A percentile compares a stretch with the other conserved stretches of the same genome.
Evolutionary conservation across 345 rosid genomes (phyloP).

Genomic region (Ricinus communis): DNA sequence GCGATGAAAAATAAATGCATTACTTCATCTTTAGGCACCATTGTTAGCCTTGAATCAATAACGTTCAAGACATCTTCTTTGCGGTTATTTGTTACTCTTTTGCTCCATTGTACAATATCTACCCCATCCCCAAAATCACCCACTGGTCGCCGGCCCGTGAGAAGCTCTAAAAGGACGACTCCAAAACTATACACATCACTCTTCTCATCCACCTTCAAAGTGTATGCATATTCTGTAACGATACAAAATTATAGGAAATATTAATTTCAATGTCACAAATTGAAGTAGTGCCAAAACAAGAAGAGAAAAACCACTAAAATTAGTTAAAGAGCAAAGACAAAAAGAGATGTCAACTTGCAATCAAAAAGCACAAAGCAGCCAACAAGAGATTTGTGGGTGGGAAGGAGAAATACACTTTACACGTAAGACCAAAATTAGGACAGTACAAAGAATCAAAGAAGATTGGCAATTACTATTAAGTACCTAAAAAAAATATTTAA

Average conservation of each 20-base stretch:
- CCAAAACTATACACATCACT: constrained; percentile 95
- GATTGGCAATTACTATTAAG: too few relatives aligned
- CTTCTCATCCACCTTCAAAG: constrained; percentile 79
- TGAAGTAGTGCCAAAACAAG: neutral
- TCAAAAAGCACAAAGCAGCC: neutral
- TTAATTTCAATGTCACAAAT: neutral
- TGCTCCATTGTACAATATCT: constrained; percentile 92
- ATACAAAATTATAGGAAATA: too few relatives aligned
- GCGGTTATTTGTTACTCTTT: constrained; percentile 47
- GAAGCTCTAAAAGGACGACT: constrained; percentile 73
- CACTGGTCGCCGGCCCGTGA: constrained; percentile 76
- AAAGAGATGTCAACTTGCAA: constrained; percentile 12
- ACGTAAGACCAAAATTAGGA: constrained; percentile 10
- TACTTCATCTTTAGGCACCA: constrained; percentile 61
- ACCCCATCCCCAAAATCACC: constrained; percentile 85
- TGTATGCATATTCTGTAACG: constrained; percentile 77
- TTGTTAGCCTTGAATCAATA: constrained; percentile 55
- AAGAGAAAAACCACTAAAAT: neutral
- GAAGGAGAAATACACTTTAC: constrained; percentile 10
- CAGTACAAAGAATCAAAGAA: neutral
- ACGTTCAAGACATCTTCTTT: constrained; percentile 62
- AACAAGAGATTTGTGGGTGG: constrained; percentile 1
- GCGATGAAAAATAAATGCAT: constrained; percentile 84
- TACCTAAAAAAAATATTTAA: too few relatives aligned
- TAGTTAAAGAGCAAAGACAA: neutral